Evolutionary conservation across 768 basidiomycete species (phyloP), one percentile per base, ranked within the genome.

Genomic region (Rhizopogon roseolus): DNA sequence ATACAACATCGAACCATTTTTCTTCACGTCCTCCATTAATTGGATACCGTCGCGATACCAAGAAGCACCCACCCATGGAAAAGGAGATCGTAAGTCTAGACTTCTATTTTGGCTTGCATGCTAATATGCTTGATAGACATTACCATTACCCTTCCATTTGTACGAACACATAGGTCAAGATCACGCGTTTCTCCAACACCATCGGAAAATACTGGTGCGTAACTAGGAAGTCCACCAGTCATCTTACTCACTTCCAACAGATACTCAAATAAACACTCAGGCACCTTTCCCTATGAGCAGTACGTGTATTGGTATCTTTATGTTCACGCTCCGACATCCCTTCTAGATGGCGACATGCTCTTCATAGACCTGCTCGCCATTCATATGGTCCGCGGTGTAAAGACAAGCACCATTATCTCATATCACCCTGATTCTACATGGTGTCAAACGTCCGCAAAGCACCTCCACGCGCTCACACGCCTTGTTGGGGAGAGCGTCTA

Each of bases 21-120:
- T 80, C 61, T 85, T 84, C 62, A 80, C 81, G 0, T 84, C 82
- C 1, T 79, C 81, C 2, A 63, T 81, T 2, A 84, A 81, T 55
- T 84, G 82, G 83, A 87, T 85, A 56, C 85, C 85, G 2, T 81
- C 82, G 1, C 77, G 82, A 52, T 87, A 79, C 49, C 78, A 83
- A 55, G 83, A 84, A 58, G 76, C 73, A 46, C 54, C 75, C 0
- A 37, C 57, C 4, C 61, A 62, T 14, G 65, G 66, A 1, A 38
- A 67, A 46, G 76, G 81, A 59, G 84, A 85, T 66, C 83, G 81
- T 85, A 58, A 59, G 81, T 22, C 57, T 13, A 63, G 50, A 5
- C 11, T 42, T 28, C 34, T 11, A 28, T 17, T n/a, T 45, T 28
- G 25, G 10, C 16, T 46, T 14, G 10, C 22, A 49, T 27, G n/a